Conservation (phyloP, 345 rosid species). For the Hibiscus syriacus region DNA sequence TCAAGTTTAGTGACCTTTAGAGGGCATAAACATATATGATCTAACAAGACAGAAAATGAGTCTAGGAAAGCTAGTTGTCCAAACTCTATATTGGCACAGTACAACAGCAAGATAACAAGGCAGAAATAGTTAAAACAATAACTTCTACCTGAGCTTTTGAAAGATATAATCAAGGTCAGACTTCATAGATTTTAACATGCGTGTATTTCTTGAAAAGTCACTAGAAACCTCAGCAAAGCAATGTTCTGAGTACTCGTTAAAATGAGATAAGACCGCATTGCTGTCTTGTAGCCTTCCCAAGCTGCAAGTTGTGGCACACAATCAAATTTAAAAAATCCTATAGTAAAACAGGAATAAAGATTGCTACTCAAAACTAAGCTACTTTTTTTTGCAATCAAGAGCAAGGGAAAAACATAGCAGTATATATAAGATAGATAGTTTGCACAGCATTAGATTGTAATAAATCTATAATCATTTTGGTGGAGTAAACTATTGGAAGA, state of each 20-base stretch:
- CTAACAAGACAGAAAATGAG: too few relatives aligned
- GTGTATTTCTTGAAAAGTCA: conserved; percentile 64
- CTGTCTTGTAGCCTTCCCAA: conserved; percentile 96
- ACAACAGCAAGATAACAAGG: too few relatives aligned
- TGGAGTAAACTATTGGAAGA: too few relatives aligned
- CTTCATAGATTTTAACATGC: conserved; percentile 68
- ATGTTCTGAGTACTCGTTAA: conserved; percentile 77
- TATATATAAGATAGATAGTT: background rate
- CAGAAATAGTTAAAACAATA: conserved; percentile 1
- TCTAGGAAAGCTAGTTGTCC: too few relatives aligned
- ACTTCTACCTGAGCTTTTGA: conserved; percentile 68
- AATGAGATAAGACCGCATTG: conserved; percentile 82
- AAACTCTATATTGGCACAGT: too few relatives aligned
- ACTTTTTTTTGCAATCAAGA: background rate
- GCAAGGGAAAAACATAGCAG: background rate
- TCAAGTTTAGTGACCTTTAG: too few relatives aligned
- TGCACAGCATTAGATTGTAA: background rate
- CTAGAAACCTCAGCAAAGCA: conserved; percentile 66
- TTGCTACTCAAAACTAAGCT: background rate
- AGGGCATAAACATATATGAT: too few relatives aligned
- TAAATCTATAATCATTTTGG: background rate
- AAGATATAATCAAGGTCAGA: conserved; percentile 85
- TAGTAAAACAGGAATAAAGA: background rate
- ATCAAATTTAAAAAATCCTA: background rate
- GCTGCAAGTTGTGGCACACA: conserved; percentile 31